A percentile compares a stretch with the other conserved stretches of the same genome.
phyloP scores from a whole-genome alignment of 495 filamentous ascomycete genomes.

The Penicillium paradoxum region DNA sequence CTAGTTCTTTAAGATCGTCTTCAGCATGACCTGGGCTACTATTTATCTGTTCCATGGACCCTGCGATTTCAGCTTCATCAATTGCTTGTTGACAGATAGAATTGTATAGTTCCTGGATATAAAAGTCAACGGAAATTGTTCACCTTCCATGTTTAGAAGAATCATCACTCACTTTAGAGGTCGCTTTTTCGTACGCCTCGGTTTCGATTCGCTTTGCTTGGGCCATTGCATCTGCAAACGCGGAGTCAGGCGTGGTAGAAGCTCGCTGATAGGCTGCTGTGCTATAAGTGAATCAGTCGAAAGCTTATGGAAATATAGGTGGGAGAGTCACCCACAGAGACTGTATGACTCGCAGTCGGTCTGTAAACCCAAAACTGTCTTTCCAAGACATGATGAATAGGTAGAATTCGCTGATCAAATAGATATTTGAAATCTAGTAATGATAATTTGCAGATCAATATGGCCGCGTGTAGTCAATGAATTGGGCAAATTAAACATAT shows the following conservation, averaged over 20 bases:
- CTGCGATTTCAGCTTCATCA: constrained; percentile 29
- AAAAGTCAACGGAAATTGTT: background rate
- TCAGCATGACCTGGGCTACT: constrained; percentile 14
- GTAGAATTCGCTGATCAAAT: background rate
- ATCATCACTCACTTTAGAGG: constrained; percentile 31
- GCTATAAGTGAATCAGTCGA: constrained; percentile 28
- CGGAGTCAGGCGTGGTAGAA: constrained; percentile 31
- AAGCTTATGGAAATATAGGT: background rate
- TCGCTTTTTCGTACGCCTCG: constrained; percentile 37
- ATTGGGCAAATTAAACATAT: background rate
- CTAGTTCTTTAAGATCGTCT: constrained; percentile 8
- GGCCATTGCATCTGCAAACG: constrained; percentile 39
- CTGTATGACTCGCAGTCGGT: constrained; percentile 46
- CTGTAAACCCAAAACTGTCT: constrained; percentile 44
- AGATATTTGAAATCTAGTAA: background rate
- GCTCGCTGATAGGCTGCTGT: constrained; percentile 40
- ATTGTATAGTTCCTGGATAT: constrained; percentile 45
- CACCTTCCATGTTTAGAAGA: background rate
- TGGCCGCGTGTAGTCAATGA: background rate
- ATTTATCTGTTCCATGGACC: constrained; percentile 15
- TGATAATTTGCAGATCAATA: background rate
- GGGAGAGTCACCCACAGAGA: constrained; percentile 33
- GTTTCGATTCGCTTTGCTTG: constrained; percentile 37
- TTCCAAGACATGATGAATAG: constrained; percentile 38
- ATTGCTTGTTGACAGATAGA: constrained; percentile 38